Conservation (phyloP, 2,329 filamentous ascomycete genomes). For the Ophiostoma populinum region DNA sequence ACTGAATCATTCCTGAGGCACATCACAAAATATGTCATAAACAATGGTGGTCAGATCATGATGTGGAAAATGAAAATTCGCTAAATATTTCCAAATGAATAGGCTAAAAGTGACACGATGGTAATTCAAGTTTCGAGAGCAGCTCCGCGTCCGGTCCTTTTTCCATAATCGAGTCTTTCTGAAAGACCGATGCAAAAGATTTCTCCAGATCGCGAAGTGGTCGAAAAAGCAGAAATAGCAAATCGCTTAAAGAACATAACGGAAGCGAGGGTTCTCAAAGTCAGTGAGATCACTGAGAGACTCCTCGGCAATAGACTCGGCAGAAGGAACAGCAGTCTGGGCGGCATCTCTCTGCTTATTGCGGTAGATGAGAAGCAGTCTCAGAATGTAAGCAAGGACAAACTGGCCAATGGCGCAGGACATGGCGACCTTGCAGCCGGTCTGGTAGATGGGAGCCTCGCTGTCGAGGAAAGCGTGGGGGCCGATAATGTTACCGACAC, state of each 20-base stretch:
- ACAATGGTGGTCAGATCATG: too few species aligned
- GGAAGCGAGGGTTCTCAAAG: slow-evolving; percentile 2
- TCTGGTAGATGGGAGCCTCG: slow-evolving; percentile 3
- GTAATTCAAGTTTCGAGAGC: too few species aligned
- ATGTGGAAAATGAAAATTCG: too few species aligned
- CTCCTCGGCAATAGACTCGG: background rate
- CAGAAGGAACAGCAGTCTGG: background rate
- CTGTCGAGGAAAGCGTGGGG: slow-evolving; percentile 38
- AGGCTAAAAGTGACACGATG: too few species aligned
- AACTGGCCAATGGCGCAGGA: slow-evolving; percentile 2
- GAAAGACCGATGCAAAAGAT: too few species aligned
- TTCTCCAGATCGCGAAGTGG: too few species aligned
- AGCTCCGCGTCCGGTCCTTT: too few species aligned
- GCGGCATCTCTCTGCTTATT: slow-evolving; percentile 1
- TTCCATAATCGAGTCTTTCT: too few species aligned
- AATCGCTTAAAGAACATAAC: slow-evolving; percentile 1
- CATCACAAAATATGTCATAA: too few species aligned
- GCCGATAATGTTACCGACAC: slow-evolving; percentile 41
- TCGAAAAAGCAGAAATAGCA: too few species aligned
- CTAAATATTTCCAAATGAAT: too few species aligned
- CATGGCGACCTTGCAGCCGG: slow-evolving; percentile 5
- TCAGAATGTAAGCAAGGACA: slow-evolving; percentile 1
- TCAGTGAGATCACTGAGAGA: background rate
- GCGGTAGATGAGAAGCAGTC: background rate
- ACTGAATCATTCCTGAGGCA: too few species aligned